phyloP scores from a whole-genome alignment of 1,284 basidiomycete species.

The Ustilago xerochloae region DNA sequence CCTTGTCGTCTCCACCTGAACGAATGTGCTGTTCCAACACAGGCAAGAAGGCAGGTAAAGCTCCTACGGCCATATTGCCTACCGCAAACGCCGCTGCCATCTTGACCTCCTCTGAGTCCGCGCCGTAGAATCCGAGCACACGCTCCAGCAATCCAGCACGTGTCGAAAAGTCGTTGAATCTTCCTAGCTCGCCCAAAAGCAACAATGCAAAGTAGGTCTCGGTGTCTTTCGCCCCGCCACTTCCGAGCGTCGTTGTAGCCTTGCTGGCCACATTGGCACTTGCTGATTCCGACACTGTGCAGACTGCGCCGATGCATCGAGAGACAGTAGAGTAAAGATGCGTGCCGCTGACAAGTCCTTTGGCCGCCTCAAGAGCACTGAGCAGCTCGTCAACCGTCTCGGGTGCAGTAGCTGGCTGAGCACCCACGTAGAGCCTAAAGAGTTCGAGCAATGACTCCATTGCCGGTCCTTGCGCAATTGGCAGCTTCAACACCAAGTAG shows the following conservation, averaged over 20 bases:
- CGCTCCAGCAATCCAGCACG: conserved; percentile 33
- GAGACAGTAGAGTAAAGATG: conserved; percentile 53
- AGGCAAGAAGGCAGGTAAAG: conserved; percentile 84
- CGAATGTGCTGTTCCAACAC: conserved; percentile 81
- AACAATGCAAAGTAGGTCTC: conserved; percentile 55
- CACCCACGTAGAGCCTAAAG: conserved; percentile 81
- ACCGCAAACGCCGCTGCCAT: conserved; percentile 56
- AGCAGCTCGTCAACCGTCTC: conserved; percentile 42
- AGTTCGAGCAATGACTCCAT: conserved; percentile 85
- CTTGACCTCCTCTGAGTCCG: conserved; percentile 57
- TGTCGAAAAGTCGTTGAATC: conserved; percentile 52
- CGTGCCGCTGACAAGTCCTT: conserved; percentile 29
- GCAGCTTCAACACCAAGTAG: conserved; percentile 79
- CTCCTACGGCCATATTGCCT: conserved; percentile 95
- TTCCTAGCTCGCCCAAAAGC: conserved; percentile 57
- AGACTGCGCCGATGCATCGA: conserved; percentile 58
- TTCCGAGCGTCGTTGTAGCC: conserved; percentile 27
- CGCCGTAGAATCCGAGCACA: conserved; percentile 42
- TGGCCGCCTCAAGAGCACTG: conserved; percentile 30
- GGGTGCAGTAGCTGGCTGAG: conserved; percentile 72
- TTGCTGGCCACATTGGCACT: conserved; percentile 30
- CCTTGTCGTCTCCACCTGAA: conserved; percentile 69
- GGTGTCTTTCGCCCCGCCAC: conserved; percentile 36
- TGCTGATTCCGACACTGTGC: conserved; percentile 31
- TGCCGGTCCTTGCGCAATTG: conserved; percentile 78